Evolutionary conservation across 306 rosid species (phyloP).

Genomic region (Cercis canadensis): DNA sequence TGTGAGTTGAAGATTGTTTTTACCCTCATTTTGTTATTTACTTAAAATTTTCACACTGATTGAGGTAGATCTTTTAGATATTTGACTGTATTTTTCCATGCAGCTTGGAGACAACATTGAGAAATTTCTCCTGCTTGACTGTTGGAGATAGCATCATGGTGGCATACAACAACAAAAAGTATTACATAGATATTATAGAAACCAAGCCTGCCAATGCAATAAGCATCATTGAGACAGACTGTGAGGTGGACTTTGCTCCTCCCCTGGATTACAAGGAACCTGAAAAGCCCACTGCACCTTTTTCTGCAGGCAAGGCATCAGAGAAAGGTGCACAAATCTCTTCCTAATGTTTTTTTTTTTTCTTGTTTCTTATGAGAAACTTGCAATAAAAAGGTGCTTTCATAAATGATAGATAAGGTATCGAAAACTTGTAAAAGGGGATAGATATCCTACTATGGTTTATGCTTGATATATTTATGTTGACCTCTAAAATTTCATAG

Average conservation of each 20-base stretch:
- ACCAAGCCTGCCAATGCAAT: slow-evolving; percentile 87
- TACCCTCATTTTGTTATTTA: slow-evolving; percentile 20
- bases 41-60: slow-evolving; percentile 13
- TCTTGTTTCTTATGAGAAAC: neutral
- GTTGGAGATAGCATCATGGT: slow-evolving; percentile 99
- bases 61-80: slow-evolving; percentile 8
- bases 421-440: too few species aligned
- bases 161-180: slow-evolving; percentile 93
- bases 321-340: slow-evolving; percentile 56
- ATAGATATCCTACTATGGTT: too few species aligned
- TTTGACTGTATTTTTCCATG: slow-evolving; percentile 39
- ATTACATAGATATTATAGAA: slow-evolving; percentile 92
- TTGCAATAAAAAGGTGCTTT: too few species aligned
- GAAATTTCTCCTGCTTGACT: slow-evolving; percentile 94
- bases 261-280: slow-evolving; percentile 99
- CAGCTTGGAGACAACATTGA: slow-evolving; percentile 89
- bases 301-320: slow-evolving; percentile 60
- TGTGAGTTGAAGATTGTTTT: slow-evolving; percentile 65
- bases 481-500: too few species aligned
- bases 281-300: slow-evolving; percentile 61
- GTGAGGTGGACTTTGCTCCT: slow-evolving; percentile 99
- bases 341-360: neutral
- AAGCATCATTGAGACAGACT: slow-evolving; percentile 96
- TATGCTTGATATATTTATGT: too few species aligned
- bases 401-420: too few species aligned